These are phyloP conservation scores for Punctularia strigosozonata DNA, from an alignment of 768 basidiomycete genomes.

Conservation along the genomic window DNA sequence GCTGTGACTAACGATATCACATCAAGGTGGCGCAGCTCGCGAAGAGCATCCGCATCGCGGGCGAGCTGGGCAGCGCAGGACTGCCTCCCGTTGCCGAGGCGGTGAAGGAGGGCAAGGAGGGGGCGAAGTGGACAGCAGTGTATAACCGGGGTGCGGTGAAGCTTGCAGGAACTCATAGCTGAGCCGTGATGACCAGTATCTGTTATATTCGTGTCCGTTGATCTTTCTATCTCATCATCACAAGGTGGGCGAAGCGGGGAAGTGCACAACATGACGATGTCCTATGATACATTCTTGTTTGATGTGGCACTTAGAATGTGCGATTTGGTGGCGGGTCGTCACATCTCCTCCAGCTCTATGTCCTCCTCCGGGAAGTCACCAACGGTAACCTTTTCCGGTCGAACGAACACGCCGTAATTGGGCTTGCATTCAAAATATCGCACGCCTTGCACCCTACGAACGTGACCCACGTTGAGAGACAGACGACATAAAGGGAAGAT, in stretches of 20 bases:
- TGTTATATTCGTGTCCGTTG: too few species aligned
- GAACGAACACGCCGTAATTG: slow-evolving; percentile 78
- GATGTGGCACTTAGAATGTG: not conserved
- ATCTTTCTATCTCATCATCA: slow-evolving; percentile 1
- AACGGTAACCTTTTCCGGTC: slow-evolving; percentile 66
- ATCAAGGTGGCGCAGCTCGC: slow-evolving; percentile 39
- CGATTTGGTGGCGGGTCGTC: too few species aligned
- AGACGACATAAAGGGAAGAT: not conserved
- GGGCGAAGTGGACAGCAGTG: slow-evolving; percentile 39
- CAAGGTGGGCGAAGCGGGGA: too few species aligned
- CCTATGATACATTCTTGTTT: not conserved
- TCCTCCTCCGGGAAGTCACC: slow-evolving; percentile 87
- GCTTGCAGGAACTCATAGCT: too few species aligned
- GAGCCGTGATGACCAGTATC: too few species aligned
- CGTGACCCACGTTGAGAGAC: slow-evolving; percentile 1
- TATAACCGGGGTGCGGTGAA: slow-evolving; percentile 20
- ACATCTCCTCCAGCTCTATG: slow-evolving; percentile 69
- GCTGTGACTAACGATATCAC: not conserved
- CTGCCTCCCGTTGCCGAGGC: slow-evolving; percentile 35
- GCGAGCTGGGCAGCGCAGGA: slow-evolving; percentile 36
- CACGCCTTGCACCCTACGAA: slow-evolving; percentile 64
- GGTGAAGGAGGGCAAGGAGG: slow-evolving; percentile 24
- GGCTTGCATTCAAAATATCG: slow-evolving; percentile 75
- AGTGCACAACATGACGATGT: too few species aligned
- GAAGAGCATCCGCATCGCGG: slow-evolving; percentile 41